Percentiles rank a stretch among this genome's conserved stretches.
Conservation (phyloP, 768 basidiomycete species). For the Strobilomyces dryophilus region DNA sequence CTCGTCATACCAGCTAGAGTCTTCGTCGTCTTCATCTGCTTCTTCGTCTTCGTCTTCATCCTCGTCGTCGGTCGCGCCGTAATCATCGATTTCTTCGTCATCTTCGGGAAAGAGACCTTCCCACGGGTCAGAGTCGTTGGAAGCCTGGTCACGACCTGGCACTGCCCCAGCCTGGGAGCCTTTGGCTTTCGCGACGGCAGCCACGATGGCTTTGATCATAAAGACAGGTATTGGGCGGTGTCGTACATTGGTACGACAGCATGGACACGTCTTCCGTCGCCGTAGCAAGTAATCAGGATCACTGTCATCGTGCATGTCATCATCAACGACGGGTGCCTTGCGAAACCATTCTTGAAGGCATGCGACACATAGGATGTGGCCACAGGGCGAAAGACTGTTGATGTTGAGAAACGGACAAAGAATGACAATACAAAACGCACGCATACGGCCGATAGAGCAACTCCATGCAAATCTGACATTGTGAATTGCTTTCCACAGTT, state of each 20-base stretch:
- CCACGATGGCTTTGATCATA: conserved; percentile 56
- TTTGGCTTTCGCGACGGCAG: conserved; percentile 46
- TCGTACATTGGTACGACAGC: conserved; percentile 55
- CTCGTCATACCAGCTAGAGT: conserved; percentile 29
- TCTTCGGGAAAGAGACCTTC: conserved; percentile 58
- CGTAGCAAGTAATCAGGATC: conserved; percentile 45
- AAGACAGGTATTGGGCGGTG: conserved; percentile 67
- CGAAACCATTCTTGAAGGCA: conserved; percentile 81
- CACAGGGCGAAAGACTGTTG: conserved; percentile 65
- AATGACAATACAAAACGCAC: conserved; percentile 38
- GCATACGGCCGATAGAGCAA: conserved; percentile 58
- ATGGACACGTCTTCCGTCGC: conserved; percentile 69
- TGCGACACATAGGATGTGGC: conserved; percentile 67
- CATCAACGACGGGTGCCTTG: conserved; percentile 50
- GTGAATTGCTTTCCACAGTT: conserved; percentile 53
- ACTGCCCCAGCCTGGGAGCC: conserved; percentile 17
- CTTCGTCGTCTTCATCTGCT: conserved; percentile 28
- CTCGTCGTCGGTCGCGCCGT: conserved; percentile 22
- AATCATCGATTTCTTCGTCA: conserved; percentile 40
- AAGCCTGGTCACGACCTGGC: conserved; percentile 24
- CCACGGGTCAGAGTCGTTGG: conserved; percentile 60
- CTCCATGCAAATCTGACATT: conserved; percentile 80
- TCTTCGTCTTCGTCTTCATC: conserved; percentile 25
- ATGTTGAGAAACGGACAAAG: conserved; percentile 5
- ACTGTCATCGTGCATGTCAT: conserved; percentile 41